Base-by-base conservation (phyloP, 345 rosid genomes). In the Pelargonium nanum region DNA sequence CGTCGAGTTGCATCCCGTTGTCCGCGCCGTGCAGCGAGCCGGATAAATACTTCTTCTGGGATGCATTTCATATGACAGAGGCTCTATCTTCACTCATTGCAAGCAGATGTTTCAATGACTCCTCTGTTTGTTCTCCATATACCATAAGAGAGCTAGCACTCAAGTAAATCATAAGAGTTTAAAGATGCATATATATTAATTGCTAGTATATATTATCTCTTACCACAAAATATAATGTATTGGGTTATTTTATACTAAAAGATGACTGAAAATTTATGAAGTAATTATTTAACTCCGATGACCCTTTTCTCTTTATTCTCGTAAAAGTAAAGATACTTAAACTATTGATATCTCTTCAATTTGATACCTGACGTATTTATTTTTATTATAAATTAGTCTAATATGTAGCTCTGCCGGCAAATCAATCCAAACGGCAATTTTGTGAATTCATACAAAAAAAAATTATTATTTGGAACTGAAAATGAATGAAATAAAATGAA, bases 21-120 rank as follows among this genome's bases (percentile, higher is more conserved):
- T 51, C 64, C 5, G 4, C 15, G 13, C 66, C 88, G 13, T 81
- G 85, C 56, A 48, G 26, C 2, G 56, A 55, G 26, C 65, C 74
- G 0, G 34, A 75, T 45, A 13, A 71, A 7, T 68, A 70, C 56
- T 73, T 66, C 40, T 81, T 80, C 30, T 83, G 78, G 72, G 83
- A 83, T 68, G 88, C 65, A 15, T 78, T 6, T 58, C 85, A 80
- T 55, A 64, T 65, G 21, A 69, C 81, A 1, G 83, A 80, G 23
- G 21, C 56, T 20, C 61, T 56, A 45, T 66, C 57, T 40, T 70
- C 78, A 0, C 6, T 66, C 44, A 48, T 77, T 3, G 84, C 83
- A 3, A n/a, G 65, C 19, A 70, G 52, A 5, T 80, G 83, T 24
- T 56, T 78, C 70, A 61, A 63, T 8, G 72, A 56, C 40, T 2